Evolutionary conservation across 441 rosid species (phyloP), one percentile per base, ranked within the genome.

Genomic region (Raphanus hybrid): DNA sequence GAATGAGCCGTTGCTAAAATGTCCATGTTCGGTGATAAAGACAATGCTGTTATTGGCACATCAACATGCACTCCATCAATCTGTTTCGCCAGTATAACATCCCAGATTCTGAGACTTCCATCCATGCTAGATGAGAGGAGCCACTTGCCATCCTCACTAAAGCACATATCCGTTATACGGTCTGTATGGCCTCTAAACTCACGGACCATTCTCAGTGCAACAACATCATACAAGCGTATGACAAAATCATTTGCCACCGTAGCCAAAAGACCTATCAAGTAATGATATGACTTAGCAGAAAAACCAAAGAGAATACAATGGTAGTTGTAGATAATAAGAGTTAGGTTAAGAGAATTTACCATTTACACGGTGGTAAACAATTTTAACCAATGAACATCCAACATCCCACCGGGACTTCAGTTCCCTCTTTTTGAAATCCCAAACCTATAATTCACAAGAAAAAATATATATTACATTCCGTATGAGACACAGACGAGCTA

Each of bases 121-220:
- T 96, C 98, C 99, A 93, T 93, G 80, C 99, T 90, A 69, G 94
- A 89, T 69, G 98, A 93, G 78, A 93, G 71, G 60, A 96, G 89
- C 99, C 99, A 96, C 83, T 96, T 96, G 60, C 99, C 98, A 86
- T 93, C 98, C 82, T 91, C 97, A 62, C 98, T 92, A 78, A 92
- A 96, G 83, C 97, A 96, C 78, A 92, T 15, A 82, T 92, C 99
- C 18, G 96, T 92, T 69, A 93, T 73, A 63, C 98, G 92, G 80
- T 96, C 99, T 41, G 90, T 78, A 59, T 96, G 99, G 61, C 98
- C 99, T 87, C 88, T 93, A 86, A 96, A 96, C 80, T 90, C 89
- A 78, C 99, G 97, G 79, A 92, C 98, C 91, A 96, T 84, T 86
- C 91, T 87, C 77, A 83, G 76, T 10, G 97, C 85, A 71, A 89